Base-by-base conservation (phyloP, 1,284 basidiomycete genomes). In the Pseudozyma sp. region DNA sequence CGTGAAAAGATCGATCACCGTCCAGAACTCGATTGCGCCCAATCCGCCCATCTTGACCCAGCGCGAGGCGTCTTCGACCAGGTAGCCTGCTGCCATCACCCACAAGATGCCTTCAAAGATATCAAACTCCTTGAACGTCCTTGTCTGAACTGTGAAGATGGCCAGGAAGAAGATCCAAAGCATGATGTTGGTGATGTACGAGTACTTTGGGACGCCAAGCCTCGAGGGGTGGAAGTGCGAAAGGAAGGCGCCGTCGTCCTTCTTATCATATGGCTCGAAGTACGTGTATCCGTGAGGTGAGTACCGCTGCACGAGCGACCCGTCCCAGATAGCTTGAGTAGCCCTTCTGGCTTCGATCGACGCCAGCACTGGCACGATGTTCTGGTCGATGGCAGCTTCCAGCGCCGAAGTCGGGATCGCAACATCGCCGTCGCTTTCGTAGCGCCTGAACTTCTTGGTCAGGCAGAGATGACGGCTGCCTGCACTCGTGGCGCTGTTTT, bases 21-120 rank as follows among this genome's bases (percentile, higher is more conserved):
- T 67, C 80, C 80, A 82, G 60, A 82, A 77, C 35, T 68, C 70
- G 55, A 80, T 63, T 4, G 77, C 70, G 35, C 76, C 80, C 1
- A 82, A 42, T 10, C 80, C 78, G 11, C 77, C 35, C 55, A 82
- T 79, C 67, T 82, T 82, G 66, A 77, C 35, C 75, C 75, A 79
- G 40, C 77, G 70, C 39, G 61, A 50, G 8, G 76, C 63, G 52
- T 82, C 80, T 38, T 82, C 80, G 45, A 73, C 49, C 16, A 82
- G 25, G 43, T 80, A 82, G 49, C 78, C 78, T 1, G 78, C 77
- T 12, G 75, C 77, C 70, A 76, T 72, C 51, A 76, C 52, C 74
- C 78, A 82, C 4, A 82, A 56, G 25, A 76, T 64, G 0, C 59
- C 61, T 44, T 82, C 80, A 39, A 63, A 72, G 16, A 73, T 6